Evolutionary conservation across 495 filamentous ascomycete species (phyloP).

Genomic region (Oleoguttula mirabilis): DNA sequence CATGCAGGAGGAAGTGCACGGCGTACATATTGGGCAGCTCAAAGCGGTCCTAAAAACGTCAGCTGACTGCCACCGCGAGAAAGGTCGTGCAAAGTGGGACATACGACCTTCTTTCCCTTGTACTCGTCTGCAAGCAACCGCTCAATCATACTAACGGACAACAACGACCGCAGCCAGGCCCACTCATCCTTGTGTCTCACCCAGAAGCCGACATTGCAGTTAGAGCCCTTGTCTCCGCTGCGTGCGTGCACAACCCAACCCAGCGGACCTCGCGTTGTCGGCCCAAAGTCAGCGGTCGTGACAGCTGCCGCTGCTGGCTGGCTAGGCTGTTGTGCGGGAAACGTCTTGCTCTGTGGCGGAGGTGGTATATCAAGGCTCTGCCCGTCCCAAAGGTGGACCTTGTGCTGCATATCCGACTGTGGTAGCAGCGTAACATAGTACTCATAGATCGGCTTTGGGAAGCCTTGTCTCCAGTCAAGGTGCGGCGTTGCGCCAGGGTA

Average conservation of each 20-base stretch:
- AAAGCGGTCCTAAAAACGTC: conserved; percentile 27
- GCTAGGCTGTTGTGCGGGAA: conserved; percentile 22
- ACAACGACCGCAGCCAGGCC: conserved; percentile 20
- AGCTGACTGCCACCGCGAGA: neutral
- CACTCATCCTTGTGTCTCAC: conserved; percentile 22
- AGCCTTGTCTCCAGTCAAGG: conserved; percentile 26
- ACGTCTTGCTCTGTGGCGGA: conserved; percentile 19
- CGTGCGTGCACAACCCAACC: conserved; percentile 24
- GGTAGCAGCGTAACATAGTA: conserved; percentile 30
- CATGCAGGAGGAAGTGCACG: conserved; percentile 46
- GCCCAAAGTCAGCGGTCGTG: conserved; percentile 5
- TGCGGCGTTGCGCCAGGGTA: conserved; percentile 33
- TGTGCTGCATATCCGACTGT: conserved; percentile 24
- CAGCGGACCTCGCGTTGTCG: conserved; percentile 16
- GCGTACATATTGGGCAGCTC: conserved; percentile 34
- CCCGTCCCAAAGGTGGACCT: conserved; percentile 24
- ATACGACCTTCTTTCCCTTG: conserved; percentile 22
- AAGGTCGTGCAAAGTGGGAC: conserved; percentile 5
- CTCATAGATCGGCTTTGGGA: conserved; percentile 28
- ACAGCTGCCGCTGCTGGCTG: neutral
- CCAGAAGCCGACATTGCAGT: conserved; percentile 27
- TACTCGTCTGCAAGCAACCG: conserved; percentile 23
- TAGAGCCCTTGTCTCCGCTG: conserved; percentile 24
- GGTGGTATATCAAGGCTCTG: conserved; percentile 20
- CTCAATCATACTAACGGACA: conserved; percentile 18